Percentiles rank a stretch among this genome's conserved stretches.
phyloP scores from a whole-genome alignment of 1,284 basidiomycete genomes.

The Trichosporon coremiiforme region DNA sequence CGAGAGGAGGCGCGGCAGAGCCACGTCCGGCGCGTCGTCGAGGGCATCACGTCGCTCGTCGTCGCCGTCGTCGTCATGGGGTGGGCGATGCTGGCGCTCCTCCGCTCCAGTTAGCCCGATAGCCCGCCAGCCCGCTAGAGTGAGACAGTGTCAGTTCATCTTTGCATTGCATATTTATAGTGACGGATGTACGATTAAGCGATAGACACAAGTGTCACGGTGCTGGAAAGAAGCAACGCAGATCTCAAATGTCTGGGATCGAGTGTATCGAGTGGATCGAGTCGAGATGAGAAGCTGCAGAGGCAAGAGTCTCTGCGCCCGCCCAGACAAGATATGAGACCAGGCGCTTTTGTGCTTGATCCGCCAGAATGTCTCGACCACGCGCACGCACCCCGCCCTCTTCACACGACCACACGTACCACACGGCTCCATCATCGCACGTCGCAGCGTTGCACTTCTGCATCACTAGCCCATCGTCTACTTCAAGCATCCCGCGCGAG shows the following conservation, averaged over 20 bases:
- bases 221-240: not conserved
- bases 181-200: conserved; percentile 6
- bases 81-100: conserved; percentile 42
- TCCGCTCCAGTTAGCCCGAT: conserved; percentile 37
- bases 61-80: conserved; percentile 37
- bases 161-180: conserved; percentile 14
- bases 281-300: not conserved
- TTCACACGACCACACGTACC: not conserved
- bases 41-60: conserved; percentile 34
- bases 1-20: conserved; percentile 40
- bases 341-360: not conserved
- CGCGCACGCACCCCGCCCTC: conserved; percentile 1
- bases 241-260: too few species aligned
- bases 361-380: conserved; percentile 2
- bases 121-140: not conserved
- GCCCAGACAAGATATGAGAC: not conserved
- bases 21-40: conserved; percentile 35
- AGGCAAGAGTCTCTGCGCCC: not conserved
- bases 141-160: not conserved
- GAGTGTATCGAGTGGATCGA: too few species aligned
- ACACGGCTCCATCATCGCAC: not conserved
- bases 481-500: not conserved
- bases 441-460: not conserved
- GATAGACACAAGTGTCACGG: not conserved
- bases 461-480: not conserved